These are phyloP conservation scores for Phytophthora chlamydospora DNA, from an alignment of 352 stramenopile genomes.

Conservation along the genomic window DNA sequence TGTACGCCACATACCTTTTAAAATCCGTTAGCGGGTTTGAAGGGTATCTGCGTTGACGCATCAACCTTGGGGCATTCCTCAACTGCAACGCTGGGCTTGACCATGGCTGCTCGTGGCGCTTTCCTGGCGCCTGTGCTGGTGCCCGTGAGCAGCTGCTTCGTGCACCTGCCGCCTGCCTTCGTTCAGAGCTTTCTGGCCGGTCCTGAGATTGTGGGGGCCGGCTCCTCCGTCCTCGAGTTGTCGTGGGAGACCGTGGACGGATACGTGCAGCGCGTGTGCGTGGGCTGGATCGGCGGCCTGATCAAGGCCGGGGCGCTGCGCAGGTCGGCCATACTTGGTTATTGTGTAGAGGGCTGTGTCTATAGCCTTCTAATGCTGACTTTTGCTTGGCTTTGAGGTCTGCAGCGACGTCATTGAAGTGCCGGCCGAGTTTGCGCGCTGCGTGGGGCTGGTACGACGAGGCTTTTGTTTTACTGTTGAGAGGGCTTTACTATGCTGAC, in stretches of 20 bases:
- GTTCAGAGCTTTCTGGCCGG: slow-evolving; percentile 62
- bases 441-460: slow-evolving; percentile 68
- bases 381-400: neutral
- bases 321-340: slow-evolving; percentile 38
- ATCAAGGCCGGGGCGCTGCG: slow-evolving; percentile 52
- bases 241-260: slow-evolving; percentile 84
- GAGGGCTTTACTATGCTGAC: slow-evolving; percentile 1
- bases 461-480: neutral
- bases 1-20: too few relatives aligned
- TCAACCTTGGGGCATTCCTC: slow-evolving; percentile 12
- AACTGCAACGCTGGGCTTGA: slow-evolving; percentile 12
- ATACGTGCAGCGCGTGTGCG: slow-evolving; percentile 76
- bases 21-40: too few relatives aligned
- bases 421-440: slow-evolving; percentile 80
- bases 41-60: slow-evolving; percentile 28
- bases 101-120: slow-evolving; percentile 49
- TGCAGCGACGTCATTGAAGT: slow-evolving; percentile 85
- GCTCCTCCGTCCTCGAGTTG: slow-evolving; percentile 71
- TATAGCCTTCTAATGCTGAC: slow-evolving; percentile 3
- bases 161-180: slow-evolving; percentile 71
- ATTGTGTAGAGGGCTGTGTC: neutral
- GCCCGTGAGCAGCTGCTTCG: slow-evolving; percentile 72
- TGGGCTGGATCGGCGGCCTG: slow-evolving; percentile 72
- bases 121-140: slow-evolving; percentile 73
- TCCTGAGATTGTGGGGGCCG: slow-evolving; percentile 41